Base-by-base conservation (phyloP, 1,284 basidiomycete genomes). In the Kalmanozyma brasiliensis region DNA sequence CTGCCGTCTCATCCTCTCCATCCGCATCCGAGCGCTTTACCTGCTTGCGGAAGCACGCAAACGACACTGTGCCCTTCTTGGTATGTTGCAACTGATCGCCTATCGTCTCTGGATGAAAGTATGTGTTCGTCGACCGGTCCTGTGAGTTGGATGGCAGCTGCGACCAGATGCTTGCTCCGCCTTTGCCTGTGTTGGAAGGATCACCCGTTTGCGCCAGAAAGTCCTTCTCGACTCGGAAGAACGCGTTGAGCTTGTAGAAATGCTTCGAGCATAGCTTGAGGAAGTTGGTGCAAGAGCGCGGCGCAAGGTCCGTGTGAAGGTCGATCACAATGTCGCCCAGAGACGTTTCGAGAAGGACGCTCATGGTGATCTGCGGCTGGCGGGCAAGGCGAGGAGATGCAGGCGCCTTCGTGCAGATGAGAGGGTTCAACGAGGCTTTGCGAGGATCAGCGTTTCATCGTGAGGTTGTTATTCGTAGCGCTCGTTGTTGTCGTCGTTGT, bases 181-280 rank as follows among this genome's bases (percentile, higher is more conserved):
- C 94, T 34, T 89, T 92, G 22, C 95, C 95, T 2, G 91, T 91
- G 14, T 94, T 94, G n/a, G 91, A 90, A 1, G 94, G 95, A 78
- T 98, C 95, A 32, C 95, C 95, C 3, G 88, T 87, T 84, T 98
- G 95, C 13, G 94, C 94, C 49, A 98, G 87, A 74, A 98, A 98
- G 82, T 97, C 92, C 83, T 94, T 95, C 33, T 94, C 93, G 8
- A 98, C 94, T 92, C 77, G 22, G 74, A 62, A 64, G 85, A 98
- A 98, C 0, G 93, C 92, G 82, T 93, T 91, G 69, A 96, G 85
- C 82, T 93, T 94, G 85, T 96, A 98, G 82, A 95, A 95, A 83
- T 97, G 96, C 63, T 92, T 86, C 85, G 95, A 95, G 85, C 94
- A 97, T 51, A 98, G 86, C 83, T 98, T 98, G 66, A 98, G 87